These are phyloP conservation scores for Achaetomiella virescens DNA, from an alignment of 495 filamentous ascomycete species.

Conservation along the genomic window DNA sequence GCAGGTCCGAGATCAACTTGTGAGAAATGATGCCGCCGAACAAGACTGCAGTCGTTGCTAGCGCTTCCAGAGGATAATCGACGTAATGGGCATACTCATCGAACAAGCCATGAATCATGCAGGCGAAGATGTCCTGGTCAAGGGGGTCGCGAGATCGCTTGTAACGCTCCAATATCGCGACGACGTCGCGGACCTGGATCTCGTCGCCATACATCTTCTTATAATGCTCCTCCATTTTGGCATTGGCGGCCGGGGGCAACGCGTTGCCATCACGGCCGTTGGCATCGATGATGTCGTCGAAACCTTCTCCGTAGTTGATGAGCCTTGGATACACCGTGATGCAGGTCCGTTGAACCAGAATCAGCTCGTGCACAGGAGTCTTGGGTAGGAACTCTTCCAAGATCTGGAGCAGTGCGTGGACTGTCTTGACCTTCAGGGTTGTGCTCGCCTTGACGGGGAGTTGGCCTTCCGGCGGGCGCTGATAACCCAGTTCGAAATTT, in stretches of 20 bases:
- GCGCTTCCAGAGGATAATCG: constrained; percentile 86
- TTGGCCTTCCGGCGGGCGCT: constrained; percentile 56
- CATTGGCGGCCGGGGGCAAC: constrained; percentile 69
- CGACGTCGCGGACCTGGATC: constrained; percentile 69
- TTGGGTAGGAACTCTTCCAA: constrained; percentile 57
- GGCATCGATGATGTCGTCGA: constrained; percentile 79
- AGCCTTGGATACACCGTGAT: constrained; percentile 91
- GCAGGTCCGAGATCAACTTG: constrained; percentile 80
- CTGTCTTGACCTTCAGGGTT: constrained; percentile 75
- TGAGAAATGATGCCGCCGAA: constrained; percentile 96
- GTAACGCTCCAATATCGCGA: constrained; percentile 73
- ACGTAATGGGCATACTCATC: constrained; percentile 95
- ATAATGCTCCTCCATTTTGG: constrained; percentile 92
- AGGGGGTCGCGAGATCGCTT: constrained; percentile 75
- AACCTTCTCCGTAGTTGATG: constrained; percentile 91
- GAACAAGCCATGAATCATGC: constrained; percentile 97
- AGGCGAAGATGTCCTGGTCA: constrained; percentile 91
- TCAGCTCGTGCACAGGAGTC: constrained; percentile 43
- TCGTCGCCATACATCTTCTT: constrained; percentile 93
- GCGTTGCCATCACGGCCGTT: constrained; percentile 75
- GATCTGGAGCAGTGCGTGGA: constrained; percentile 71
- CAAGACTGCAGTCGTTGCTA: constrained; percentile 91
- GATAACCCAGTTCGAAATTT: constrained; percentile 66
- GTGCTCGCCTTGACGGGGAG: constrained; percentile 37
- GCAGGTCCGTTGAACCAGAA: constrained; percentile 69